Evolutionary conservation across 2,329 filamentous ascomycete genomes (phyloP).

Genomic region (Monosporascus cannonballus): DNA sequence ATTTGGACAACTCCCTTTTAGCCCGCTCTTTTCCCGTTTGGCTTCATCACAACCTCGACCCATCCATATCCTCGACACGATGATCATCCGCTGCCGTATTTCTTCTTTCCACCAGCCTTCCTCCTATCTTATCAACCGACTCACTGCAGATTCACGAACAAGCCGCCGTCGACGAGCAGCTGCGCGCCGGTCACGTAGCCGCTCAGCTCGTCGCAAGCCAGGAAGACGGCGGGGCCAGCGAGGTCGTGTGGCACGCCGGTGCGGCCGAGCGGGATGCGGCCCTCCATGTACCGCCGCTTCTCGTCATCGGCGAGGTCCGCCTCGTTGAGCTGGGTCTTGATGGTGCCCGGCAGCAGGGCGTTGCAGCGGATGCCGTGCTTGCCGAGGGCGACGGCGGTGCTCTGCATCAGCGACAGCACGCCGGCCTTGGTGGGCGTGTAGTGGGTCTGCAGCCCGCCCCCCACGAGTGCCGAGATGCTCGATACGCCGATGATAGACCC

Average conservation of each 20-base stretch:
- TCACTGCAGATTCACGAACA: constrained; percentile 84
- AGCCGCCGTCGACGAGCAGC: constrained; percentile 77
- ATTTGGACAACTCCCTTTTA: too few relatives aligned
- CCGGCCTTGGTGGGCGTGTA: constrained; percentile 89
- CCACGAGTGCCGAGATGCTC: constrained; percentile 69
- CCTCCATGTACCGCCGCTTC: constrained; percentile 75
- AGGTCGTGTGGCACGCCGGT: constrained; percentile 69
- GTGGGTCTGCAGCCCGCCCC: constrained; percentile 72
- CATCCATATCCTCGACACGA: background rate
- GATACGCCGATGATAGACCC: constrained; percentile 76
- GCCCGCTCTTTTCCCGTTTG: too few relatives aligned
- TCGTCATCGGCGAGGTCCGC: constrained; percentile 66
- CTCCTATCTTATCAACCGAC: too few relatives aligned
- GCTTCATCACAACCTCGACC: too few relatives aligned
- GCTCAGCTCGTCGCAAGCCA: constrained; percentile 73
- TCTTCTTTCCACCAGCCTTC: too few relatives aligned
- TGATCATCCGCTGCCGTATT: background rate
- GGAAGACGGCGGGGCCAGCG: constrained; percentile 77
- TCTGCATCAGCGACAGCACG: constrained; percentile 76
- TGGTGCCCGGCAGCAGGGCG: constrained; percentile 75
- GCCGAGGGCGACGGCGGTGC: constrained; percentile 71
- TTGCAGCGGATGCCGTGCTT: constrained; percentile 75
- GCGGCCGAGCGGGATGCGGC: constrained; percentile 70
- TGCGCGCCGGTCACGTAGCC: constrained; percentile 79
- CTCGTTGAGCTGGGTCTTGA: constrained; percentile 79